Percentiles rank a stretch among this genome's conserved stretches.
These are phyloP conservation scores for Amoebophrya sp. DNA, from an alignment of 169 alveolate genomes.

Conservation along the genomic window DNA sequence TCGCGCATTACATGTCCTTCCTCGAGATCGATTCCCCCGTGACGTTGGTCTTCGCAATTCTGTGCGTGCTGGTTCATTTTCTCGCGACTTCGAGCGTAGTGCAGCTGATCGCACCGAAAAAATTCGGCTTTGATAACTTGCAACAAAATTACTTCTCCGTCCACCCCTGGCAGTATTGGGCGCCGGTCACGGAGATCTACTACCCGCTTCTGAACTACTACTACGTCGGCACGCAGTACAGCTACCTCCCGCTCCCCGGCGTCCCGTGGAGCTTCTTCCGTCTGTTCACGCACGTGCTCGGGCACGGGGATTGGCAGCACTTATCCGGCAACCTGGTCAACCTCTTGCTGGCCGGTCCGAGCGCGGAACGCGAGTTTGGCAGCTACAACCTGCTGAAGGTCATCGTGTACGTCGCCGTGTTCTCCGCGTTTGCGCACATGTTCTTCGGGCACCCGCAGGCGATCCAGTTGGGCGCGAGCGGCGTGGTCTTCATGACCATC, in stretches of 20 bases:
- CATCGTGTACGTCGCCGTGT: background rate
- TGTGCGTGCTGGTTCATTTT: background rate
- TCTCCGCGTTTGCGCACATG: background rate
- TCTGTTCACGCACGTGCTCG: background rate
- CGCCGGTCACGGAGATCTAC: background rate
- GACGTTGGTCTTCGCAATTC: background rate
- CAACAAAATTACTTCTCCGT: background rate
- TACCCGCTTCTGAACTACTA: background rate
- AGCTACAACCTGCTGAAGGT: background rate
- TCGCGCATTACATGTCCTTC: background rate
- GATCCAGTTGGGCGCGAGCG: background rate
- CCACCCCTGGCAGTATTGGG: background rate
- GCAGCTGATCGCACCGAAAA: background rate
- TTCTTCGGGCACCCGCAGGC: background rate
- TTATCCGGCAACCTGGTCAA: background rate
- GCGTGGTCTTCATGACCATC: background rate
- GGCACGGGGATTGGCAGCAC: background rate
- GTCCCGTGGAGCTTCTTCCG: background rate
- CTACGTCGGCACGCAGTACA: background rate
- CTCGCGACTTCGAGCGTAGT: background rate
- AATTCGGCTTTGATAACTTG: background rate
- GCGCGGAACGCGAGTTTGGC: background rate
- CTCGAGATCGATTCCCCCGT: background rate
- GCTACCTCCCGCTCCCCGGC: background rate
- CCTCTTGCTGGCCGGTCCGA: background rate